These are phyloP conservation scores for Pistacia vera DNA, from an alignment of 345 rosid species.

Conservation along the genomic window DNA sequence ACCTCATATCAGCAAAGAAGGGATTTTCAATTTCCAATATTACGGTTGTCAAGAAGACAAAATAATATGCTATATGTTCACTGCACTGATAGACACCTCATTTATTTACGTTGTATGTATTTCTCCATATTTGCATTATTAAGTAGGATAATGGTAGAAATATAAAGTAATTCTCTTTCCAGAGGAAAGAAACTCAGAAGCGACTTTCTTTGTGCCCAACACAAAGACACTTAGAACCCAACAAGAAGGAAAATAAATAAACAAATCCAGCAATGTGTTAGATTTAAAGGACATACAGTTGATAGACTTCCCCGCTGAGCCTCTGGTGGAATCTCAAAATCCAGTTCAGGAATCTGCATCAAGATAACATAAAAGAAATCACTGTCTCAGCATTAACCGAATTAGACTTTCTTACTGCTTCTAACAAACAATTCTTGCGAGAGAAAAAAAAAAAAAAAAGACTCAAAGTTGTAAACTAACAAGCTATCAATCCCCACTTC, in stretches of 20 bases:
- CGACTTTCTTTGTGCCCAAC: not conserved
- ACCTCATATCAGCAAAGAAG: not conserved
- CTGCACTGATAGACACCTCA: not conserved
- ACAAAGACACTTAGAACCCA: not conserved
- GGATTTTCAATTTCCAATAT: not conserved
- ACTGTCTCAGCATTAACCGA: not conserved
- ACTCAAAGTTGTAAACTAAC: not conserved
- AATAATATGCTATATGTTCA: not conserved
- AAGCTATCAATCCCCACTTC: not conserved
- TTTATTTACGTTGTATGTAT: not conserved
- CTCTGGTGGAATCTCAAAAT: slow-evolving; percentile 97
- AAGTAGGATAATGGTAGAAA: not conserved
- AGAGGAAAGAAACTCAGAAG: not conserved
- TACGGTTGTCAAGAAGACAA: not conserved
- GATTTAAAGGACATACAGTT: slow-evolving; percentile 51
- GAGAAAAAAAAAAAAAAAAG: too few relatives aligned
- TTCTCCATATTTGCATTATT: not conserved
- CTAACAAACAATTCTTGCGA: not conserved
- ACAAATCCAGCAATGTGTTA: not conserved
- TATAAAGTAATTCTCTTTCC: not conserved
- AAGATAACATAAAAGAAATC: not conserved
- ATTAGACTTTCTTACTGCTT: not conserved
- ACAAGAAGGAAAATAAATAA: not conserved
- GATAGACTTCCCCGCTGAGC: slow-evolving; percentile 93
- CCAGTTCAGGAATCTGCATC: slow-evolving; percentile 83